Evolutionary conservation across 176 grass and related monocot genomes (phyloP).

Genomic region (Cymbopogon citratus): DNA sequence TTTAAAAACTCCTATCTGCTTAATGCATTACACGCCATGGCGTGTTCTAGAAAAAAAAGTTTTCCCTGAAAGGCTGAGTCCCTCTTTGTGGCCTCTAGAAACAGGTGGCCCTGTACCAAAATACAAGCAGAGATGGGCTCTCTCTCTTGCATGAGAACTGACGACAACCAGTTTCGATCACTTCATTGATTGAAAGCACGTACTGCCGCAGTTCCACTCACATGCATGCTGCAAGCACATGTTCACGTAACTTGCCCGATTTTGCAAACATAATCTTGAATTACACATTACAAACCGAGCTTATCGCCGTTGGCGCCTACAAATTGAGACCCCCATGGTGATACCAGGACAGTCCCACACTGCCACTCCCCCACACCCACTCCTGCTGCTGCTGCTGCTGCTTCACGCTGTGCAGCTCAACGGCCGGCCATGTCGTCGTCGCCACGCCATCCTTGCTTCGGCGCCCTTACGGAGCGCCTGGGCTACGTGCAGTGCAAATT

Average conservation of each 20-base stretch:
- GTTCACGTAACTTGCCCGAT: not conserved
- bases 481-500: slow-evolving; percentile 69
- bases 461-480: slow-evolving; percentile 35
- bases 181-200: slow-evolving; percentile 24
- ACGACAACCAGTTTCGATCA: not conserved
- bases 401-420: not conserved
- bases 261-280: too few species aligned
- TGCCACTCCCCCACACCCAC: not conserved
- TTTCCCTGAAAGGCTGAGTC: slow-evolving; percentile 5
- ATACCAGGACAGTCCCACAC: not conserved
- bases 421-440: slow-evolving; percentile 24
- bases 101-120: not conserved
- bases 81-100: not conserved
- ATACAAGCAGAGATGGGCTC: not conserved
- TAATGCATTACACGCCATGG: too few species aligned
- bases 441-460: slow-evolving; percentile 11
- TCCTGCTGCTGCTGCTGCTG: not conserved
- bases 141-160: not conserved
- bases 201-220: not conserved
- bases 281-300: not conserved
- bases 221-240: not conserved
- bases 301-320: not conserved
- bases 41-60: too few species aligned
- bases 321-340: not conserved
- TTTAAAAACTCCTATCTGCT: too few species aligned